A percentile compares a stretch with the other conserved stretches of the same genome.
Conservation (phyloP, 2,329 filamentous ascomycete species). For the Scopulariopsis brevicaulis region DNA sequence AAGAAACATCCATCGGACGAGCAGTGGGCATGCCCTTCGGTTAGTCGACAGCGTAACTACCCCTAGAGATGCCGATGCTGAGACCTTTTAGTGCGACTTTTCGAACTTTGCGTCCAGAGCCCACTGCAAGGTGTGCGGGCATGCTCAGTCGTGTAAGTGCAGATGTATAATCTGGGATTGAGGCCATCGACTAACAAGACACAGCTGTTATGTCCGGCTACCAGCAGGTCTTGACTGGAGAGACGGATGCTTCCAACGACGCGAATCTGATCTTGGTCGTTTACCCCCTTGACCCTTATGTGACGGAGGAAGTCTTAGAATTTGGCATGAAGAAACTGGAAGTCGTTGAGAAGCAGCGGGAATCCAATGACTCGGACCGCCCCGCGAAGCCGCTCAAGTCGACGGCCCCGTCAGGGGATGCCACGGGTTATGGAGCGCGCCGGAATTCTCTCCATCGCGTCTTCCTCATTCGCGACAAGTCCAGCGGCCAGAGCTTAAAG, state of each 20-base stretch:
- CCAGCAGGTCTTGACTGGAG: constrained; percentile 29
- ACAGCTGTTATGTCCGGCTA: background rate
- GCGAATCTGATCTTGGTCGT: constrained; percentile 69
- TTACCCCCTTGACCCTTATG: constrained; percentile 56
- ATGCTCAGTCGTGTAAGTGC: constrained; percentile 1
- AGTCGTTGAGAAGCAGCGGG: constrained; percentile 40
- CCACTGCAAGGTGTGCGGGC: constrained; percentile 25
- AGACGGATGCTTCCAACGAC: constrained; percentile 36
- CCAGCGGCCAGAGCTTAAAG: constrained; percentile 61
- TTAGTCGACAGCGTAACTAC: constrained; percentile 10
- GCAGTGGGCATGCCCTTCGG: constrained; percentile 24
- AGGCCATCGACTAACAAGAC: background rate
- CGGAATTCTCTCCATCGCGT: constrained; percentile 67
- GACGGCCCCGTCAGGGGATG: constrained; percentile 42
- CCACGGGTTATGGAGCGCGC: constrained; percentile 55
- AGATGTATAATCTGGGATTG: background rate
- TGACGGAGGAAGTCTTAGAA: constrained; percentile 62
- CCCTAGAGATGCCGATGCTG: constrained; percentile 6
- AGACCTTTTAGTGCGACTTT: constrained; percentile 22
- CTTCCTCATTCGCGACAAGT: constrained; percentile 63
- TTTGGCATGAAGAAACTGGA: constrained; percentile 66
- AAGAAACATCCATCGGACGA: constrained; percentile 10
- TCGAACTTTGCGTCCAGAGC: constrained; percentile 24
- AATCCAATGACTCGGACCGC: constrained; percentile 29
- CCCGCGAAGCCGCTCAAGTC: constrained; percentile 43